A percentile compares a stretch with the other conserved stretches of the same genome.
Evolutionary conservation across 2,329 filamentous ascomycete species (phyloP).

Genomic region (Ascochyta clinopodiicola): DNA sequence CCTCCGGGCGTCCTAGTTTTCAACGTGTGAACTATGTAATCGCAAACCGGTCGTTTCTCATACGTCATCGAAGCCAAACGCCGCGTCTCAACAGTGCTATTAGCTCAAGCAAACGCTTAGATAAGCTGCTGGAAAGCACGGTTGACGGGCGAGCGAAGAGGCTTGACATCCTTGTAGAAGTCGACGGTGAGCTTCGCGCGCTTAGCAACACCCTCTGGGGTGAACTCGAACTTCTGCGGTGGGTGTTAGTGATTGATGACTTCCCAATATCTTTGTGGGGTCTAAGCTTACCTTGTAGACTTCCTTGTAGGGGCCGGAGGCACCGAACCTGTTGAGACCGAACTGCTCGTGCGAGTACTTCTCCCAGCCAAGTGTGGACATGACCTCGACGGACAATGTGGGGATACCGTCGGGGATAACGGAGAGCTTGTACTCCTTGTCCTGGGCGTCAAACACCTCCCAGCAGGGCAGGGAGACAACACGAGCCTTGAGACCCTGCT

Average conservation of each 20-base stretch:
- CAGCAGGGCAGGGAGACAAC: slow-evolving; percentile 96
- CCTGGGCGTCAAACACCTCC: slow-evolving; percentile 93
- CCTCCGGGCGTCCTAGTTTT: slow-evolving; percentile 22
- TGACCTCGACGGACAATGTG: slow-evolving; percentile 91
- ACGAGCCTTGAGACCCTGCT: slow-evolving; percentile 85
- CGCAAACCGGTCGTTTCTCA: slow-evolving; percentile 25
- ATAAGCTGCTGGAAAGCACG: slow-evolving; percentile 97
- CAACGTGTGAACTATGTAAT: slow-evolving; percentile 23
- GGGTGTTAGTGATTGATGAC: slow-evolving; percentile 49
- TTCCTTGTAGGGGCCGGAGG: slow-evolving; percentile 95
- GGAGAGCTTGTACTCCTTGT: slow-evolving; percentile 92
- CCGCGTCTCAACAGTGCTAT: neutral
- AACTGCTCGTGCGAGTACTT: slow-evolving; percentile 99
- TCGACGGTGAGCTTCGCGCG: slow-evolving; percentile 89
- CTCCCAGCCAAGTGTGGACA: slow-evolving; percentile 98
- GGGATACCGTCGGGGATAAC: slow-evolving; percentile 95
- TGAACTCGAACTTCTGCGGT: slow-evolving; percentile 97
- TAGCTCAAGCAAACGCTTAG: slow-evolving; percentile 58
- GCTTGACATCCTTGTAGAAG: slow-evolving; percentile 96
- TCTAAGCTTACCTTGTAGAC: slow-evolving; percentile 77
- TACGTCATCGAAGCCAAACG: slow-evolving; percentile 14
- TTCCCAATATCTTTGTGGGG: neutral
- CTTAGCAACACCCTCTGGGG: slow-evolving; percentile 94
- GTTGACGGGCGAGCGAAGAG: slow-evolving; percentile 90
- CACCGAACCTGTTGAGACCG: slow-evolving; percentile 98